These are phyloP conservation scores for Tetracladium setigerum DNA, from an alignment of 495 filamentous ascomycete species.

Conservation along the genomic window DNA sequence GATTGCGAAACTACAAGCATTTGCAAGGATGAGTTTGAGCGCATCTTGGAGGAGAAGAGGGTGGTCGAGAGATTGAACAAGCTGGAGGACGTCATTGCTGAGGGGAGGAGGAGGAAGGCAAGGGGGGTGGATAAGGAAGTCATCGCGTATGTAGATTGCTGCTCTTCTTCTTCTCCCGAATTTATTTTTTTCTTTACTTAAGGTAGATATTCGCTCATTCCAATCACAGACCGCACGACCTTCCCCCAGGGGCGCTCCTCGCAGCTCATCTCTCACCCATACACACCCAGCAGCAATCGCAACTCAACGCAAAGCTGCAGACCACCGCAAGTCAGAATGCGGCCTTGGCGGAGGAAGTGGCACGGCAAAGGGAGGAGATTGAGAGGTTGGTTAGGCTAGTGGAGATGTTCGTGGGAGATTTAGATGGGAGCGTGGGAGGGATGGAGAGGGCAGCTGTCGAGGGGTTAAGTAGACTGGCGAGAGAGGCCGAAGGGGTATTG, in stretches of 20 bases:
- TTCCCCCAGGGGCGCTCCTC: constrained; percentile 60
- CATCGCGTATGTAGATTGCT: neutral
- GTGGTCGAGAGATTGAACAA: constrained; percentile 75
- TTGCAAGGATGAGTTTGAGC: constrained; percentile 70
- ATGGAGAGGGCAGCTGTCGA: constrained; percentile 30
- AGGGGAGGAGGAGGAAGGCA: constrained; percentile 53
- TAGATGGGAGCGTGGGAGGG: constrained; percentile 45
- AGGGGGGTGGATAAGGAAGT: neutral
- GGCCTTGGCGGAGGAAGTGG: constrained; percentile 51
- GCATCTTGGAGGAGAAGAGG: constrained; percentile 58
- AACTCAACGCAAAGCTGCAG: constrained; percentile 54
- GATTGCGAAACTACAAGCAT: constrained; percentile 54
- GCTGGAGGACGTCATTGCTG: constrained; percentile 66
- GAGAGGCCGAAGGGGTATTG: constrained; percentile 39
- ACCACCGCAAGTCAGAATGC: constrained; percentile 57
- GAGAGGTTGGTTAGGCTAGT: constrained; percentile 55
- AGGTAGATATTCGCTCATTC: neutral
- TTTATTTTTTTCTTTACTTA: no score
- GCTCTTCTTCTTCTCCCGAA: no score
- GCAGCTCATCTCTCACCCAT: constrained; percentile 65
- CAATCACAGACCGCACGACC: constrained; percentile 62
- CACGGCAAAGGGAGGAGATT: constrained; percentile 66
- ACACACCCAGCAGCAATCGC: constrained; percentile 49
- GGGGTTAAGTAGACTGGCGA: constrained; percentile 37
- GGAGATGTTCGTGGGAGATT: constrained; percentile 59